These are phyloP conservation scores for Sporothrix globosa DNA, from an alignment of 2,329 filamentous ascomycete species.

Conservation along the genomic window DNA sequence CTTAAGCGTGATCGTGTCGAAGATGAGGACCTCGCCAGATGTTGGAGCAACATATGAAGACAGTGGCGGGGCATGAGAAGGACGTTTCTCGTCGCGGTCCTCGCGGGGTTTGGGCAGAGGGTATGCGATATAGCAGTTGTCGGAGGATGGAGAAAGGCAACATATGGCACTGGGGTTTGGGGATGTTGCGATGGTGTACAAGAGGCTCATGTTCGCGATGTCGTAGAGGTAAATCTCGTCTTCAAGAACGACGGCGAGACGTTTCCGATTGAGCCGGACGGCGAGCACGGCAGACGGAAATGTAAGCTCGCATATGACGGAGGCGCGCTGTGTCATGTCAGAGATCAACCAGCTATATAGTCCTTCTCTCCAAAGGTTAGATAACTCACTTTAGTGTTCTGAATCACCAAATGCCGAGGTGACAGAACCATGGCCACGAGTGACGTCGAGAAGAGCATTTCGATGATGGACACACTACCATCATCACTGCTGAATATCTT, in stretches of 20 bases:
- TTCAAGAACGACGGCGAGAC: constrained; percentile 89
- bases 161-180: constrained; percentile 91
- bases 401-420: constrained; percentile 88
- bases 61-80: constrained; percentile 81
- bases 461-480: constrained; percentile 91
- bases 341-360: neutral
- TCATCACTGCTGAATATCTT: constrained; percentile 95
- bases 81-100: constrained; percentile 60
- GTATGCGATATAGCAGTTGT: constrained; percentile 94
- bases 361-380: neutral
- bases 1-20: constrained; percentile 85
- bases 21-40: constrained; percentile 89
- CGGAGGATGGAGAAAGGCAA: constrained; percentile 88
- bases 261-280: constrained; percentile 90
- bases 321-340: constrained; percentile 54
- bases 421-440: constrained; percentile 92
- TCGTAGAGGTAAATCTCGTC: constrained; percentile 98
- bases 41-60: constrained; percentile 80
- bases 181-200: constrained; percentile 90
- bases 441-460: constrained; percentile 98
- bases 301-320: constrained; percentile 96
- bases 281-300: constrained; percentile 96
- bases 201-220: constrained; percentile 95
- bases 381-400: constrained; percentile 83
- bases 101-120: constrained; percentile 77